Conservation (phyloP, 352 stramenopile species). For the Phytopythium ostracodes region DNA sequence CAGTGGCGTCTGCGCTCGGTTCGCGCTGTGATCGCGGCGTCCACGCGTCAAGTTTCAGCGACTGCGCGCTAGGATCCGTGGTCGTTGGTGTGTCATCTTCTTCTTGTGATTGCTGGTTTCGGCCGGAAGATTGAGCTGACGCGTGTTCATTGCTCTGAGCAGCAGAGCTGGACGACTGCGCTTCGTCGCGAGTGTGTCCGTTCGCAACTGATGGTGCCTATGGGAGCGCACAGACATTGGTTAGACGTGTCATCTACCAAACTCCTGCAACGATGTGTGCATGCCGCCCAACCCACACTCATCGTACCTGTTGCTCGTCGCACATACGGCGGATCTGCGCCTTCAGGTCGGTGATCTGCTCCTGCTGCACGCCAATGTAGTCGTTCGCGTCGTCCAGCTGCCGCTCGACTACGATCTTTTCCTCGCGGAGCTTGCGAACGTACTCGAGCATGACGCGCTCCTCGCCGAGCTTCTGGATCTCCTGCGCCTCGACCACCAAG, state of each 20-base stretch:
- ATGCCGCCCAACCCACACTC: not conserved
- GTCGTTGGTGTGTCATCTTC: conserved; percentile 13
- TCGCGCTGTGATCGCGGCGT: conserved; percentile 33
- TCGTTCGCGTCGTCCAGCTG: conserved; percentile 76
- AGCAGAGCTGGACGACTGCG: not conserved
- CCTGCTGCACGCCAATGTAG: conserved; percentile 70
- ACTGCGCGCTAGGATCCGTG: conserved; percentile 15
- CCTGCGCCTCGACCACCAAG: conserved; percentile 67
- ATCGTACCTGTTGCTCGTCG: conserved; percentile 26
- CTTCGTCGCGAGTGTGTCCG: not conserved
- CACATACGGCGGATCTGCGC: conserved; percentile 53
- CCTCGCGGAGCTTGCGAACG: conserved; percentile 76
- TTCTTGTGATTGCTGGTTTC: not conserved
- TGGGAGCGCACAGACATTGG: not conserved
- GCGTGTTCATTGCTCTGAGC: not conserved
- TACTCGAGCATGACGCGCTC: conserved; percentile 80
- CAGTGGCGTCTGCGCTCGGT: conserved; percentile 22
- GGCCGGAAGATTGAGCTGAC: not conserved
- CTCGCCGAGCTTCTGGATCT: conserved; percentile 76
- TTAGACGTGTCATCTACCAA: not conserved
- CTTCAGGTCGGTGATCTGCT: conserved; percentile 77
- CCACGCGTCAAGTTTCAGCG: conserved; percentile 36
- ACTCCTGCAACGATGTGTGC: not conserved
- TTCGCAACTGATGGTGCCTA: not conserved
- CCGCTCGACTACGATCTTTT: conserved; percentile 60